Evolutionary conservation across 163 green algal genomes (phyloP).

Genomic region (Smithsoniella earleae): DNA sequence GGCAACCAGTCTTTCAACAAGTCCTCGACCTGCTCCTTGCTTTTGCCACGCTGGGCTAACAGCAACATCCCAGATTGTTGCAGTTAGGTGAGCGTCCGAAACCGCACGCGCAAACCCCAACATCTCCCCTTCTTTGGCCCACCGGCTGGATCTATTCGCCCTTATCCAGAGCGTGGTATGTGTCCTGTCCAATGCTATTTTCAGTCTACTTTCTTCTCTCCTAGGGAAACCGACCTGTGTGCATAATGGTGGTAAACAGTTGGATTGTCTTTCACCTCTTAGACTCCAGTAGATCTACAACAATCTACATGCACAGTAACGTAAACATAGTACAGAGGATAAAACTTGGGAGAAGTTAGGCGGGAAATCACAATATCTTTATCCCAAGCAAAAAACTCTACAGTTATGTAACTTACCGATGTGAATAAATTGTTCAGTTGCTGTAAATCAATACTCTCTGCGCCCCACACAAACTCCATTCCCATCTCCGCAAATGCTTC

Average conservation of each 20-base stretch:
- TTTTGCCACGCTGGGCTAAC: conserved; percentile 71
- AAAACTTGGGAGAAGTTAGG: too few species aligned
- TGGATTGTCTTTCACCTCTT: background rate
- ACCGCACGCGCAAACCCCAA: conserved; percentile 76
- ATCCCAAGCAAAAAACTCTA: too few species aligned
- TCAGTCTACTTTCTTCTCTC: conserved; percentile 55
- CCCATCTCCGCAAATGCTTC: conserved; percentile 39
- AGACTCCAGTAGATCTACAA: background rate
- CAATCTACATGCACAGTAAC: background rate
- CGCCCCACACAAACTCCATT: conserved; percentile 58
- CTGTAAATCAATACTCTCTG: conserved; percentile 45
- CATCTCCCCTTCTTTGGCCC: conserved; percentile 59
- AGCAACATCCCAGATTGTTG: conserved; percentile 82
- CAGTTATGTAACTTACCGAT: conserved; percentile 47
- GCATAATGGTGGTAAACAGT: background rate
- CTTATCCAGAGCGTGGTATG: conserved; percentile 67
- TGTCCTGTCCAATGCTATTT: conserved; percentile 64
- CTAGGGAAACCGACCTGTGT: conserved; percentile 69
- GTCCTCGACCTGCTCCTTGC: conserved; percentile 55
- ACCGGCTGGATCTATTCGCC: conserved; percentile 45
- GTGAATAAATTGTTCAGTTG: conserved; percentile 73
- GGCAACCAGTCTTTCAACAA: conserved; percentile 64
- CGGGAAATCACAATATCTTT: too few species aligned
- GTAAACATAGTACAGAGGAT: background rate
- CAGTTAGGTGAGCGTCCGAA: conserved; percentile 61